Conservation (phyloP, 306 rosid species). For the Lotus japonicus region DNA sequence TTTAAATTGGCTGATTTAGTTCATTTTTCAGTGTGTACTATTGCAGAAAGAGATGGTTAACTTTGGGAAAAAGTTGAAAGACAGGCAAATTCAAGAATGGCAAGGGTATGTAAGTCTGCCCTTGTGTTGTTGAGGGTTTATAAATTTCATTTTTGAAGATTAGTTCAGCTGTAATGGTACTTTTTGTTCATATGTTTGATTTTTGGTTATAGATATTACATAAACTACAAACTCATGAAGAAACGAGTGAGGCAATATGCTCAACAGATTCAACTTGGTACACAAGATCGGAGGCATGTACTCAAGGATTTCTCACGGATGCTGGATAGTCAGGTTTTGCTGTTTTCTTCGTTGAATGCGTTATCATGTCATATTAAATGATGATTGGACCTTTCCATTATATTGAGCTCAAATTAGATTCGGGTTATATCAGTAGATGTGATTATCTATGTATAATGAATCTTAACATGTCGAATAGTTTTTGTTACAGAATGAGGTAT, state of each 20-base stretch:
- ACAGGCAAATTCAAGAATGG: slow-evolving; percentile 88
- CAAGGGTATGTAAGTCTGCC: slow-evolving; percentile 51
- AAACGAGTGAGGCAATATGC: slow-evolving; percentile 77
- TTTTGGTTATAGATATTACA: slow-evolving; percentile 65
- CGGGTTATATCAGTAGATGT: neutral
- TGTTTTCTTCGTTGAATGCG: neutral
- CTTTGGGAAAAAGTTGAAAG: slow-evolving; percentile 96
- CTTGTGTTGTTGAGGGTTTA: neutral
- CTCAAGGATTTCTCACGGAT: slow-evolving; percentile 96
- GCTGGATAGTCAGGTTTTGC: slow-evolving; percentile 84
- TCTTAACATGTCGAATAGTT: neutral
- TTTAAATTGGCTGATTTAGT: slow-evolving; percentile 6
- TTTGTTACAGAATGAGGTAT: neutral
- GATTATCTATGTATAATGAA: slow-evolving; percentile 13
- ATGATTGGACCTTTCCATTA: neutral
- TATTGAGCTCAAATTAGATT: neutral
- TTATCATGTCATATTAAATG: neutral
- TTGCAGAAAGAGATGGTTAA: slow-evolving; percentile 81
- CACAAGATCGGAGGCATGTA: slow-evolving; percentile 70
- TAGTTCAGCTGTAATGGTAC: neutral
- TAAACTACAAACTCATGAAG: slow-evolving; percentile 95
- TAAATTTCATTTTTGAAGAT: neutral
- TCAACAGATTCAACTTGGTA: slow-evolving; percentile 81
- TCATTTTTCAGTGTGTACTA: neutral
- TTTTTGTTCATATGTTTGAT: slow-evolving; percentile 9